These are phyloP conservation scores for Stephania yunnanensis DNA, from an alignment of 164 flowering plant species.

Conservation along the genomic window DNA sequence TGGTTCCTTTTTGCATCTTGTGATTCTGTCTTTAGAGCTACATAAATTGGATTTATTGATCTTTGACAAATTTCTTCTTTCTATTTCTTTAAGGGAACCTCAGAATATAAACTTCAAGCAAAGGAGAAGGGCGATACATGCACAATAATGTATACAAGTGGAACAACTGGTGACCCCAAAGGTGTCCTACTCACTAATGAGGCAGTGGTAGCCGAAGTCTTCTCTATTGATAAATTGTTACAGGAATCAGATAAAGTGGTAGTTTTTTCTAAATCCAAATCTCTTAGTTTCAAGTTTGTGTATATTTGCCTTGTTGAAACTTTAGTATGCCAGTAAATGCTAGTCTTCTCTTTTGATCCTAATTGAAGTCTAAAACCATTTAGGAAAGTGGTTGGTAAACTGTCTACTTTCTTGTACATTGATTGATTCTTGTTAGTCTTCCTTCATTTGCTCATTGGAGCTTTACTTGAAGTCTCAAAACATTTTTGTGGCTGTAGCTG, in stretches of 20 bases:
- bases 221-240: conserved; percentile 51
- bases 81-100: conserved; percentile 44
- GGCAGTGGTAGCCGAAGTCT: conserved; percentile 58
- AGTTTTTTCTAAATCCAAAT: conserved; percentile 9
- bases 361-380: not conserved
- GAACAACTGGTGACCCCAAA: conserved; percentile 14
- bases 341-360: not conserved
- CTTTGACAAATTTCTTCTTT: not conserved
- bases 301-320: not conserved
- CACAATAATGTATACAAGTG: conserved; percentile 13
- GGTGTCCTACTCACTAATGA: conserved; percentile 24
- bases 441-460: not conserved
- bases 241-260: conserved; percentile 67
- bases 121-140: not conserved
- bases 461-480: not conserved
- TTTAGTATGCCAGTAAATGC: not conserved
- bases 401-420: not conserved
- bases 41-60: not conserved
- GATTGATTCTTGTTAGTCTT: not conserved
- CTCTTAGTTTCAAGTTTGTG: not conserved
- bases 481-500: not conserved
- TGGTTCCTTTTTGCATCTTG: not conserved
- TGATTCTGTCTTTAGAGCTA: not conserved
- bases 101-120: conserved; percentile 27
- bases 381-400: not conserved